Evolutionary conservation across 2,329 filamentous ascomycete species (phyloP).

Genomic region (Metarhizium brunneum): DNA sequence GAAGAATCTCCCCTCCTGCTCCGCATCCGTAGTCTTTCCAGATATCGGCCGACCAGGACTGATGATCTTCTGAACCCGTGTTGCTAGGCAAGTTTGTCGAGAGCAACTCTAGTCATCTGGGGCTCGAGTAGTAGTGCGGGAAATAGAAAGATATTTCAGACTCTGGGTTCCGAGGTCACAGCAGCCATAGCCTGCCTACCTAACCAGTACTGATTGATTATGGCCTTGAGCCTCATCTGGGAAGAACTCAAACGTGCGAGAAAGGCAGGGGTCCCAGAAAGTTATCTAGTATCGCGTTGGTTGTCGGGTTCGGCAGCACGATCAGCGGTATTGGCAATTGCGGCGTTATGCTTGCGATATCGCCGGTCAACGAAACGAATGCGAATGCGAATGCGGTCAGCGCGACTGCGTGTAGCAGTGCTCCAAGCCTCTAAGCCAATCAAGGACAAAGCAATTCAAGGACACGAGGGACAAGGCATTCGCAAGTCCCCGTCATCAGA

Average conservation of each 20-base stretch:
- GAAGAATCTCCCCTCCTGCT: conserved; percentile 4
- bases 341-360: background rate
- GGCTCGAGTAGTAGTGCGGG: conserved; percentile 18
- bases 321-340: background rate
- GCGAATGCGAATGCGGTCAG: background rate
- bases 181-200: conserved; percentile 19
- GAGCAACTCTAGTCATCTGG: conserved; percentile 21
- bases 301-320: background rate
- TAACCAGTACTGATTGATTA: conserved; percentile 6
- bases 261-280: conserved; percentile 12
- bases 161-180: conserved; percentile 15
- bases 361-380: background rate
- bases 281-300: background rate
- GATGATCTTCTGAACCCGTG: conserved; percentile 25
- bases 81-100: conserved; percentile 21
- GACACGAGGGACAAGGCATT: no score
- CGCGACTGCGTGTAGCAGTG: background rate
- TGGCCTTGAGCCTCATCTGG: conserved; percentile 9
- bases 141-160: conserved; percentile 20
- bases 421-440: no score
- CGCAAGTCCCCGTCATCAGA: background rate
- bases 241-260: conserved; percentile 13
- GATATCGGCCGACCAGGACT: conserved; percentile 25
- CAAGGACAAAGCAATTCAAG: no score
- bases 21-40: conserved; percentile 21